Evolutionary conservation across 805 yeast genomes (phyloP).

Genomic region (Candida andamanensis): DNA sequence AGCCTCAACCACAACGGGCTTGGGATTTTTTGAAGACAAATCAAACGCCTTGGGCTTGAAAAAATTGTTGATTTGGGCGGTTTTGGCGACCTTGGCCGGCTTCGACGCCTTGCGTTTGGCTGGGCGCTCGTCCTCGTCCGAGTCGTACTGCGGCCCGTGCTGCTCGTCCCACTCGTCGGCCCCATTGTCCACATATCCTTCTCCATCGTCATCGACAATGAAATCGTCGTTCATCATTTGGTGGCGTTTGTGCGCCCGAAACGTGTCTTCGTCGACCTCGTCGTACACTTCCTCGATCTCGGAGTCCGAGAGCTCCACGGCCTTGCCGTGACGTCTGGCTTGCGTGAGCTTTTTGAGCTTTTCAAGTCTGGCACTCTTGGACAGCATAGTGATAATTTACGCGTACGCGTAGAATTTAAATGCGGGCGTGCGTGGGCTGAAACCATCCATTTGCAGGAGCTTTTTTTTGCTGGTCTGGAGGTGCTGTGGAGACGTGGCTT

Average conservation of each 20-base stretch:
- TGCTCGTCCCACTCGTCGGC: slow-evolving; percentile 79
- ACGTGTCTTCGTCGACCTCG: slow-evolving; percentile 78
- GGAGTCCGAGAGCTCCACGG: slow-evolving; percentile 35
- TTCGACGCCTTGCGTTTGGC: slow-evolving; percentile 25
- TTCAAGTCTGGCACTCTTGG: slow-evolving; percentile 21
- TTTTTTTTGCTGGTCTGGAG: too few species aligned
- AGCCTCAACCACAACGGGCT: slow-evolving; percentile 39
- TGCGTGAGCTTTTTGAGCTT: slow-evolving; percentile 11
- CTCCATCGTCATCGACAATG: slow-evolving; percentile 90
- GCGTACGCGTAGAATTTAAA: too few species aligned
- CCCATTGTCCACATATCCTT: slow-evolving; percentile 92
- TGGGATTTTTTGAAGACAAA: slow-evolving; percentile 6
- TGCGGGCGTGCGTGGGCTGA: too few species aligned
- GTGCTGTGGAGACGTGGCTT: too few species aligned
- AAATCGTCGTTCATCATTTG: slow-evolving; percentile 86
- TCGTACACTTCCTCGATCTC: slow-evolving; percentile 62
- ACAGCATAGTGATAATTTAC: slow-evolving; percentile 26
- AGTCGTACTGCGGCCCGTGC: slow-evolving; percentile 44
- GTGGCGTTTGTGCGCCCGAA: slow-evolving; percentile 69
- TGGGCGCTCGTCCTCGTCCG: slow-evolving; percentile 47
- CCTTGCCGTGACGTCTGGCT: slow-evolving; percentile 49
- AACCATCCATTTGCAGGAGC: too few species aligned
- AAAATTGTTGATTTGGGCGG: slow-evolving; percentile 49
- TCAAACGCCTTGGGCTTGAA: slow-evolving; percentile 36
- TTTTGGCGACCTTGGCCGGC: slow-evolving; percentile 34